phyloP scores from a whole-genome alignment of 1,284 basidiomycete species.

The Wolfiporia cocos region DNA sequence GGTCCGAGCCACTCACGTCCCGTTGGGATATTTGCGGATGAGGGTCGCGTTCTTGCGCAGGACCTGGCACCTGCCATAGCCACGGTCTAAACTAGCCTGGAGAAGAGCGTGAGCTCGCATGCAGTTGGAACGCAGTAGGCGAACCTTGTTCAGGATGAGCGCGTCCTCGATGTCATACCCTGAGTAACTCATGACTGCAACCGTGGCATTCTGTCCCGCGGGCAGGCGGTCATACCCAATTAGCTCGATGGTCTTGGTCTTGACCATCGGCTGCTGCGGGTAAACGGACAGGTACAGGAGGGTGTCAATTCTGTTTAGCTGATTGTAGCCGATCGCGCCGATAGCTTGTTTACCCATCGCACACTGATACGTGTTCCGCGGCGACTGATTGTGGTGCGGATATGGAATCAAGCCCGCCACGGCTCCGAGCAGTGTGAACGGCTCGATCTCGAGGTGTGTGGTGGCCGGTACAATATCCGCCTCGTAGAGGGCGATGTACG shows the following conservation, averaged over 20 bases:
- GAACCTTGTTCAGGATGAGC: slow-evolving; percentile 89
- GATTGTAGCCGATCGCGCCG: slow-evolving; percentile 98
- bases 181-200: slow-evolving; percentile 99
- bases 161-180: slow-evolving; percentile 99
- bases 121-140: background rate
- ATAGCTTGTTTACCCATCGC: slow-evolving; percentile 99
- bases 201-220: slow-evolving; percentile 97
- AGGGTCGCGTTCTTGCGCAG: slow-evolving; percentile 93
- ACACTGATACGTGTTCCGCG: slow-evolving; percentile 98
- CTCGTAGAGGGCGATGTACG: slow-evolving; percentile 95
- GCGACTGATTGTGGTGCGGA: slow-evolving; percentile 99
- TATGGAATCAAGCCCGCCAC: slow-evolving; percentile 99
- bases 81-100: slow-evolving; percentile 90
- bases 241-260: slow-evolving; percentile 97
- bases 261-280: slow-evolving; percentile 99
- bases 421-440: slow-evolving; percentile 95
- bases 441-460: slow-evolving; percentile 98
- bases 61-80: slow-evolving; percentile 97
- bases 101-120: slow-evolving; percentile 1
- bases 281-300: slow-evolving; percentile 99
- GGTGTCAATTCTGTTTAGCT: slow-evolving; percentile 97
- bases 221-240: slow-evolving; percentile 96
- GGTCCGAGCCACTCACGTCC: slow-evolving; percentile 66
- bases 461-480: slow-evolving; percentile 75
- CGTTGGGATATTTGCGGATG: slow-evolving; percentile 95